Conservation (phyloP, 768 basidiomycete species). For the Trametes punicea region DNA sequence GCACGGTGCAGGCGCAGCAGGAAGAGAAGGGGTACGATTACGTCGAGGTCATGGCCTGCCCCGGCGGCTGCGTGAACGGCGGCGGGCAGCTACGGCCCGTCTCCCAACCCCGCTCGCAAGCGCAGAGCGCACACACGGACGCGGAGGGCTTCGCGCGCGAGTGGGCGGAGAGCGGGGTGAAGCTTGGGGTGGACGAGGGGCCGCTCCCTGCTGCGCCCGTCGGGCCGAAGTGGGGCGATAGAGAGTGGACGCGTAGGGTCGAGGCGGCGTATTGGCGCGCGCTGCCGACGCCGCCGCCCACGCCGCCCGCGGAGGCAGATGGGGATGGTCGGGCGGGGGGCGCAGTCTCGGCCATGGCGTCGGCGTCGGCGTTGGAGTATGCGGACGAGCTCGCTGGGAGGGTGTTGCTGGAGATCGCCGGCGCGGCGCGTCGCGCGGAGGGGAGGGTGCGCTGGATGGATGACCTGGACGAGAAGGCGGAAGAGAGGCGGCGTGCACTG, state of each 20-base stretch:
- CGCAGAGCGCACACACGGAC: constrained; percentile 32
- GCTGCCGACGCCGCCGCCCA: constrained; percentile 44
- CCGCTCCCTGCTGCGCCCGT: constrained; percentile 30
- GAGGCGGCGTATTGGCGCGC: constrained; percentile 80
- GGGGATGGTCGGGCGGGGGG: not conserved
- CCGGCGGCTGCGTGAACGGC: constrained; percentile 95
- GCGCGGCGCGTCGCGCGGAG: not conserved
- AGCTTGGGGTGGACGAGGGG: constrained; percentile 27
- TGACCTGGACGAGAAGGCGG: constrained; percentile 42
- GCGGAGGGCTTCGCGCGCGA: constrained; percentile 66
- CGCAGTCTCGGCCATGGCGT: not conserved
- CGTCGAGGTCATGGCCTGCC: constrained; percentile 99
- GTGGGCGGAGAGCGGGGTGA: constrained; percentile 56
- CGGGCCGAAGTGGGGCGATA: constrained; percentile 75
- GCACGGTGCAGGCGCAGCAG: constrained; percentile 36
- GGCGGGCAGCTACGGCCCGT: constrained; percentile 72
- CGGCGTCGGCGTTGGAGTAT: not conserved
- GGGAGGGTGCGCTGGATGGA: constrained; percentile 31
- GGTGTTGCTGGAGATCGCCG: constrained; percentile 29
- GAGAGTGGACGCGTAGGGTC: constrained; percentile 77
- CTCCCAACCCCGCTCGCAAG: not conserved
- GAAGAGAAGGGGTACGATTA: constrained; percentile 71
- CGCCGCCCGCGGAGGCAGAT: constrained; percentile 29
- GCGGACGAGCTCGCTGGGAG: constrained; percentile 38
- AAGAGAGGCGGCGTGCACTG: constrained; percentile 40